phyloP scores from a whole-genome alignment of 73 alveolate genomes.

The Paramecium pentaurelia region DNA sequence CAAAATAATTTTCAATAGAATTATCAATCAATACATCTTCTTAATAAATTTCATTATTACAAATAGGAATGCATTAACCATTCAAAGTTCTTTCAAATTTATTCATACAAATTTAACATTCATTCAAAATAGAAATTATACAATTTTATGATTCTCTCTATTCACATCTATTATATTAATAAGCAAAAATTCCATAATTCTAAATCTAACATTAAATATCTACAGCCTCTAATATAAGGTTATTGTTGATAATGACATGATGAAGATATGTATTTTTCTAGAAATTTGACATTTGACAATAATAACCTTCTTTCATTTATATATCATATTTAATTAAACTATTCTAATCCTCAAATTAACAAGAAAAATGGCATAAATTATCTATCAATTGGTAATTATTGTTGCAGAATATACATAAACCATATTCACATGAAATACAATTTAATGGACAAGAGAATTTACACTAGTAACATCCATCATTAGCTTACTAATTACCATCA shows the following conservation, averaged over 20 bases:
- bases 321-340: neutral
- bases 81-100: neutral
- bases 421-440: neutral
- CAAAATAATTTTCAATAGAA: neutral
- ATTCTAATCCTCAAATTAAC: neutral
- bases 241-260: neutral
- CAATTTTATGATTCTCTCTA: neutral
- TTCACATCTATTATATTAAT: neutral
- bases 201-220: neutral
- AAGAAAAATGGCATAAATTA: neutral
- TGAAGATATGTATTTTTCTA: neutral
- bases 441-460: neutral
- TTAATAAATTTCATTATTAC: neutral
- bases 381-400: neutral
- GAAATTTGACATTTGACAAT: neutral
- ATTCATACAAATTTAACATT: neutral
- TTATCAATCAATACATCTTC: neutral
- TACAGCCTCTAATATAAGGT: neutral
- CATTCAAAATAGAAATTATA: neutral
- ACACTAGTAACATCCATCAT: neutral
- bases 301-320: neutral
- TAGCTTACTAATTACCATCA: neutral
- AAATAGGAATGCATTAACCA: neutral
- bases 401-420: neutral
- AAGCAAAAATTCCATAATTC: neutral